Conservation (phyloP, 225 moss, liverwort and hornwort genomes). For the Bryoerythrophyllum caledonicum region DNA sequence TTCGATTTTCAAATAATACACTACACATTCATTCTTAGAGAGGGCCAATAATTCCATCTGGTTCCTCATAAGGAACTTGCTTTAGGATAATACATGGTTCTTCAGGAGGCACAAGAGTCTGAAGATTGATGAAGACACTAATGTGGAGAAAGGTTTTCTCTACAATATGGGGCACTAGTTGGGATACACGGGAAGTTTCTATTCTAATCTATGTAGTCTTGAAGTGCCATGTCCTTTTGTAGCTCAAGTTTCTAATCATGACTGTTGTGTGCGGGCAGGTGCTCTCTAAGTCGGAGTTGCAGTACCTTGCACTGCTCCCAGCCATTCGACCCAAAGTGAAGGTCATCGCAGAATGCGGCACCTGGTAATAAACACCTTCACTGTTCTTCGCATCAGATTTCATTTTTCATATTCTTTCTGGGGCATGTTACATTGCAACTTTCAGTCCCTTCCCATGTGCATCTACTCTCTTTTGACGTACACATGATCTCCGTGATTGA, state of each 20-base stretch:
- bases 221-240: too few species aligned
- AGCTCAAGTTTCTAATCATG: background rate
- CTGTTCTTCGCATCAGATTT: too few species aligned
- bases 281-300: constrained; percentile 86
- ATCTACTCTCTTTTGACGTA: background rate
- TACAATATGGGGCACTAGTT: too few species aligned
- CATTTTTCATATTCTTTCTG: too few species aligned
- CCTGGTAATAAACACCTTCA: constrained; percentile 59
- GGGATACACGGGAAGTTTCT: too few species aligned
- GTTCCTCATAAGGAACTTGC: background rate
- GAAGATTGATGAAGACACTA: background rate
- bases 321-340: constrained; percentile 79
- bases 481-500: background rate
- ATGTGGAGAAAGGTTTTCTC: too few species aligned
- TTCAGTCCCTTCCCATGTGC: too few species aligned
- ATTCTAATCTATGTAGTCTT: too few species aligned
- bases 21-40: too few species aligned
- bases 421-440: too few species aligned
- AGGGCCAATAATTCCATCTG: background rate
- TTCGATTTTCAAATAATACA: too few species aligned
- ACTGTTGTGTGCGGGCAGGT: constrained; percentile 51
- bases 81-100: background rate
- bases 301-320: constrained; percentile 80
- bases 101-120: background rate
- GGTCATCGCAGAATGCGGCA: constrained; percentile 94